Percentiles rank a stretch among this genome's conserved stretches.
Conservation (phyloP, 2,329 filamentous ascomycete genomes). For the Colletotrichum aenigma region DNA sequence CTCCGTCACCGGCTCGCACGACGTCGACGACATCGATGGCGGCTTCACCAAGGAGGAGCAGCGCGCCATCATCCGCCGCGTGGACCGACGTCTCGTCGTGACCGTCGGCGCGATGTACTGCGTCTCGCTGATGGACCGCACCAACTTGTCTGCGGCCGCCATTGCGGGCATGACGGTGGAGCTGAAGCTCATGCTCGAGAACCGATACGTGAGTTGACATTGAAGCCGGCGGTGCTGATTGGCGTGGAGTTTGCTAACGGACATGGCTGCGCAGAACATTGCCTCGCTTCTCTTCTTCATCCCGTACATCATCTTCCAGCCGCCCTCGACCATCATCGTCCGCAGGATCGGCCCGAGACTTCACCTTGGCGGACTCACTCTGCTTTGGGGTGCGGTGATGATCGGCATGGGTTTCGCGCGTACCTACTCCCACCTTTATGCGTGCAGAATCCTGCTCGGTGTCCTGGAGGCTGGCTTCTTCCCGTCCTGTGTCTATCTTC, state of each 20-base stretch:
- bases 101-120: conserved; percentile 74
- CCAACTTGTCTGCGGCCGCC: conserved; percentile 74
- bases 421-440: conserved; percentile 56
- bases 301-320: conserved; percentile 74
- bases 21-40: conserved; percentile 30
- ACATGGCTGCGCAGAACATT: conserved; percentile 51
- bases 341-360: conserved; percentile 68
- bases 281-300: conserved; percentile 77
- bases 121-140: conserved; percentile 78
- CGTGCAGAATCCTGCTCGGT: conserved; percentile 63
- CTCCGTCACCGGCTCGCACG: conserved; percentile 5
- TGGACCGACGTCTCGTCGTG: conserved; percentile 70
- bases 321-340: conserved; percentile 71
- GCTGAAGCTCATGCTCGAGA: conserved; percentile 44
- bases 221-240: not conserved
- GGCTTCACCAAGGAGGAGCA: conserved; percentile 66
- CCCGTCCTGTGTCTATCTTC: conserved; percentile 71
- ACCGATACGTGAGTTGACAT: conserved; percentile 44
- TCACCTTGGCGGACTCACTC: conserved; percentile 58
- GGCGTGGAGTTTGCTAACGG: not conserved
- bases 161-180: conserved; percentile 68
- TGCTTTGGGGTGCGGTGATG: conserved; percentile 66
- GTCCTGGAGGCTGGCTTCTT: conserved; percentile 75
- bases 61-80: conserved; percentile 68
- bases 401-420: conserved; percentile 69